phyloP scores from a whole-genome alignment of 225 moss, liverwort and hornwort genomes.

The Lunularia cruciata region DNA sequence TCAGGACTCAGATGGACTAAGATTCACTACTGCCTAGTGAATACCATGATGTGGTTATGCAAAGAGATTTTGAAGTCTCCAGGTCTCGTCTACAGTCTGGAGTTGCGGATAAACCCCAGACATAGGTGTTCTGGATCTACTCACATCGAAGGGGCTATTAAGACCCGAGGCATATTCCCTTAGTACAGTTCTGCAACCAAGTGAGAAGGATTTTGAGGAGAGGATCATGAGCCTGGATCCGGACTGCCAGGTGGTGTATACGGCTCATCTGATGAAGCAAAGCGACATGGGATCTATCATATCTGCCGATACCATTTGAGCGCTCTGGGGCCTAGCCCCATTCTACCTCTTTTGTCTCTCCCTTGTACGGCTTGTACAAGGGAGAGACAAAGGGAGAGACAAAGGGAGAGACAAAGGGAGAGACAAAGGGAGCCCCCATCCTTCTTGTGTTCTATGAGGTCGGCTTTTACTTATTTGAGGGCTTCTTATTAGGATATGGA shows the following conservation, averaged over 20 bases:
- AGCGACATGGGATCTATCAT: too few relatives aligned
- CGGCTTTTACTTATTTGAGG: too few relatives aligned
- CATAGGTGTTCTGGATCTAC: conserved; percentile 31
- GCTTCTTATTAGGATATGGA: too few relatives aligned
- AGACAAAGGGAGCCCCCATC: too few relatives aligned
- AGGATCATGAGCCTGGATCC: conserved; percentile 32
- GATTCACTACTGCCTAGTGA: too few relatives aligned
- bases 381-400: too few relatives aligned
- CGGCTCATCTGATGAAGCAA: background rate
- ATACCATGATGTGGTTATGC: conserved; percentile 27
- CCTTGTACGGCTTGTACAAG: too few relatives aligned
- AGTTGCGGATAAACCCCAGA: conserved; percentile 42
- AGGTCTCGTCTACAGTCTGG: conserved; percentile 35
- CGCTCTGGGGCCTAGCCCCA: too few relatives aligned
- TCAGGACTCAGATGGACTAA: conserved; percentile 35
- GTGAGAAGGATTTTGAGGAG: conserved; percentile 30
- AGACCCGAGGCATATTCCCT: conserved; percentile 30
- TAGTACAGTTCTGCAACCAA: conserved; percentile 31
- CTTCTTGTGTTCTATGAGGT: too few relatives aligned
- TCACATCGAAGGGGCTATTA: conserved; percentile 31
- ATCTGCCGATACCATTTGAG: too few relatives aligned
- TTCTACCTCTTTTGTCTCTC: too few relatives aligned
- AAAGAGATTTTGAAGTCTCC: conserved; percentile 39
- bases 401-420: too few relatives aligned
- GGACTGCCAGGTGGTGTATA: conserved; percentile 20